Percentiles rank a stretch among this genome's conserved stretches.
Conservation (phyloP, 495 filamentous ascomycete genomes). For the Tuber umbilicatum region DNA sequence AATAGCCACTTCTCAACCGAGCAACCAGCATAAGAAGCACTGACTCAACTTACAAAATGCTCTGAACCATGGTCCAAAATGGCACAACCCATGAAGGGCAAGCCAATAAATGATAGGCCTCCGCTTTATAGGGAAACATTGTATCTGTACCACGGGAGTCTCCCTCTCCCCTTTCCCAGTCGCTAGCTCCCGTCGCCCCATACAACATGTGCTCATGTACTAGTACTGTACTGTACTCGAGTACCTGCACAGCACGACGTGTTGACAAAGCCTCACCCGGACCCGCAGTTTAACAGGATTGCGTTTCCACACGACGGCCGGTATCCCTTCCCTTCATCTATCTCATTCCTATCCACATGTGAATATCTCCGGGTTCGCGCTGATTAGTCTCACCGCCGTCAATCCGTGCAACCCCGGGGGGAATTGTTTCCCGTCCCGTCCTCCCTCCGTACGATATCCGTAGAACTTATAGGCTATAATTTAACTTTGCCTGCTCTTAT, state of each 20-base stretch:
- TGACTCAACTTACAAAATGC: too few relatives aligned
- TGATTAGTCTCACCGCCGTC: neutral
- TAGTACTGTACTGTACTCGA: too few relatives aligned
- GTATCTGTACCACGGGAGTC: neutral
- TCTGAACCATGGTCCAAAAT: too few relatives aligned
- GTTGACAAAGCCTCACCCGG: neutral
- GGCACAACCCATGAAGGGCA: too few relatives aligned
- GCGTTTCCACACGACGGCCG: neutral
- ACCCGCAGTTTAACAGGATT: neutral
- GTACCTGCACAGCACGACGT: neutral
- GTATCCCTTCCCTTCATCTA: neutral
- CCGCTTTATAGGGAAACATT: too few relatives aligned
- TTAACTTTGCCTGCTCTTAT: neutral
- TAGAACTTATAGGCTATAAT: neutral
- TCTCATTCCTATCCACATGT: neutral
- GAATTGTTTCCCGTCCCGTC: neutral
- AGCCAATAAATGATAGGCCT: too few relatives aligned
- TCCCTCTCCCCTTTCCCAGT: neutral
- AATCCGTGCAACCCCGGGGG: neutral
- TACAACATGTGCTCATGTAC: neutral
- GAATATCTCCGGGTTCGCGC: neutral
- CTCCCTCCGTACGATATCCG: neutral
- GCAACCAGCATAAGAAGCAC: too few relatives aligned
- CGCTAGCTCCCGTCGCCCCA: too few relatives aligned
- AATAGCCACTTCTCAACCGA: neutral